Base-by-base conservation (phyloP, 208 protist genomes). In the Acanthamoeba castellanii region DNA sequence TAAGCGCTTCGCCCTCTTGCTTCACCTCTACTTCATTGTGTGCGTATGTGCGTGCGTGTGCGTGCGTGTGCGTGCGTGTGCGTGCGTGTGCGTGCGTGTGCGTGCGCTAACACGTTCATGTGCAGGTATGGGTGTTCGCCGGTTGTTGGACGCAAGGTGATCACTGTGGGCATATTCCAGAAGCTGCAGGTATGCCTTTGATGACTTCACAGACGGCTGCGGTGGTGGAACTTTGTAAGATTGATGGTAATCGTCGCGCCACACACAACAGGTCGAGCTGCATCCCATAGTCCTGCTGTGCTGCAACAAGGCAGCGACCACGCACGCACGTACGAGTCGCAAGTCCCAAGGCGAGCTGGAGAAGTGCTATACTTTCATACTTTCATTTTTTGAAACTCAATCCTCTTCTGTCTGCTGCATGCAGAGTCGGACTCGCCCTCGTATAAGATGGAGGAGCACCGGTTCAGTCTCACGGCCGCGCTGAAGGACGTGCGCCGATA, bases 61-160 rank as follows among this genome's bases (percentile, higher is more conserved):
- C n/a, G n/a, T n/a, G n/a, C n/a, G n/a, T n/a, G n/a, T n/a, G n/a
- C n/a, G n/a, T n/a, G 32, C 9, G 30, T 42, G 70, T 78, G 18
- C 70, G 37, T 42, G 37, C 37, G 37, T 42, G 37, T 42, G 37
- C 37, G 37, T 42, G 37, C 16, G 16, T 9, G 9, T 37, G 20
- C 2, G 30, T 3, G n/a, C 13, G 20, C 22, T 37, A 37, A 84
- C 30, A 25, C 74, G 16, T 84, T 47, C 74, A 27, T 50, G 42
- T 14, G 20, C 74, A 84, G 74, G 74, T 90, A 90, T 37, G 82
- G 82, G 11, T n/a, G 27, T 68, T 68, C 55, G 20, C 82, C 82
- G 42, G 82, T 90, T 25, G 30, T 90, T 32, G 52, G 22, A 68
- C 82, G 82, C 82, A 34, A n/a, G 25, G 82, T 90, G 25, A 90